Conservation (phyloP, 306 rosid species). For the Pueraria montana region DNA sequence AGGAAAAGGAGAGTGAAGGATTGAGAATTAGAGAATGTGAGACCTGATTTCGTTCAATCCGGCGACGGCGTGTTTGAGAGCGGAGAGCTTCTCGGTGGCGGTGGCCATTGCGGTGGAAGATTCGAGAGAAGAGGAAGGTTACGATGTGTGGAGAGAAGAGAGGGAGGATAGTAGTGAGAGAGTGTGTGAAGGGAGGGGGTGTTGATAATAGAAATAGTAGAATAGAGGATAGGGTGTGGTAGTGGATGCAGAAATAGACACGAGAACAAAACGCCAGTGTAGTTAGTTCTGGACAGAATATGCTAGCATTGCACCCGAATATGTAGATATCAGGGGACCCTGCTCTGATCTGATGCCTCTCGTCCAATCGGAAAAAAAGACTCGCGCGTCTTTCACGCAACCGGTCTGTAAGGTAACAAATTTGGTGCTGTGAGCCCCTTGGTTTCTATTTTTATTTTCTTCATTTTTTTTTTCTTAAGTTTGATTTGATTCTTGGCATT, state of each 20-base stretch:
- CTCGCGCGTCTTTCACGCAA: slow-evolving; percentile 66
- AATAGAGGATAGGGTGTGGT: slow-evolving; percentile 5
- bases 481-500: no score
- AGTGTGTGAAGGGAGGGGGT: slow-evolving; percentile 11
- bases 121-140: slow-evolving; percentile 25
- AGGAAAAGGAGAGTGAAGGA: no score
- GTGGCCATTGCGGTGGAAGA: slow-evolving; percentile 69
- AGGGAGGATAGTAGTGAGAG: neutral
- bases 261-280: neutral
- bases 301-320: slow-evolving; percentile 32
- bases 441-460: neutral
- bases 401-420: neutral
- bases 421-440: slow-evolving; percentile 9
- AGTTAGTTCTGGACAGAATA: slow-evolving; percentile 48
- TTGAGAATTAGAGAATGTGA: slow-evolving; percentile 9
- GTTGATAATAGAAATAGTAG: neutral
- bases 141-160: slow-evolving; percentile 24
- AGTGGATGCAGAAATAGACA: slow-evolving; percentile 35
- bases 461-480: neutral
- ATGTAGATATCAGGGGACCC: slow-evolving; percentile 20
- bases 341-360: neutral
- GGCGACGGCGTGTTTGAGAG: slow-evolving; percentile 75
- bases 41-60: slow-evolving; percentile 86
- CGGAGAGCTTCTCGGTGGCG: slow-evolving; percentile 61
- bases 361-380: slow-evolving; percentile 43